These are phyloP conservation scores for Dissophora globulifera DNA, from an alignment of 192 early-diverging fungal species.

Conservation along the genomic window DNA sequence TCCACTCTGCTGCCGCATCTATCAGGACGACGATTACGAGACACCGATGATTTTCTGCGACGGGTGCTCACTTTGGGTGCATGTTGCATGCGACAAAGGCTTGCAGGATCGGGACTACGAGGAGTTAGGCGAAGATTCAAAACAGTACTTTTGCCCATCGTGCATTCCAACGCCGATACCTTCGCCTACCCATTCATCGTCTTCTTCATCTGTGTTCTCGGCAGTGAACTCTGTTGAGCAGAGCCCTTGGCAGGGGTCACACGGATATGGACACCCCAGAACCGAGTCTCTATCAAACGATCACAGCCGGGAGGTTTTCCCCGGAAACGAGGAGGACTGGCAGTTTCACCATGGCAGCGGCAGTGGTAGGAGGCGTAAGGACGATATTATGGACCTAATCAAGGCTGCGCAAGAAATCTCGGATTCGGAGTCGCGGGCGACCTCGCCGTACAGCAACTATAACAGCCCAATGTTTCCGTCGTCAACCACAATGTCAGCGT, in stretches of 20 bases:
- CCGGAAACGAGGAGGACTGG: constrained; percentile 13
- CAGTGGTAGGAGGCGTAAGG: constrained; percentile 19
- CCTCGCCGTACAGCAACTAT: constrained; percentile 31
- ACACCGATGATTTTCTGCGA: constrained; percentile 74
- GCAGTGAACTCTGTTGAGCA: constrained; percentile 24
- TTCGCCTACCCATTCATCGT: constrained; percentile 31
- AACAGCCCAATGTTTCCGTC: constrained; percentile 22
- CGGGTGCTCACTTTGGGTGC: constrained; percentile 67
- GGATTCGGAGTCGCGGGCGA: constrained; percentile 23
- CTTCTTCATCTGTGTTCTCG: constrained; percentile 31
- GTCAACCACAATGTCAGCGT: constrained; percentile 20
- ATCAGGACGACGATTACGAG: constrained; percentile 59
- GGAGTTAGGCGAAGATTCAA: constrained; percentile 63
- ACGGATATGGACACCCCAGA: neutral
- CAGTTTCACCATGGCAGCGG: neutral
- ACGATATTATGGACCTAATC: constrained; percentile 44
- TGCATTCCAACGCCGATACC: constrained; percentile 51
- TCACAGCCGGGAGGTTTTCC: constrained; percentile 1
- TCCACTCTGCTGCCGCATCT: constrained; percentile 64
- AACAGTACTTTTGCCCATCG: constrained; percentile 67
- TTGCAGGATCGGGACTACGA: constrained; percentile 65
- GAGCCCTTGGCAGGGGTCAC: constrained; percentile 11
- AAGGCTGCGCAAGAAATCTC: constrained; percentile 48
- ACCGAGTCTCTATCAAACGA: neutral
- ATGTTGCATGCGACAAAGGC: constrained; percentile 62